phyloP scores from a whole-genome alignment of 257 asterid species.

The Solanum raphanifolium region DNA sequence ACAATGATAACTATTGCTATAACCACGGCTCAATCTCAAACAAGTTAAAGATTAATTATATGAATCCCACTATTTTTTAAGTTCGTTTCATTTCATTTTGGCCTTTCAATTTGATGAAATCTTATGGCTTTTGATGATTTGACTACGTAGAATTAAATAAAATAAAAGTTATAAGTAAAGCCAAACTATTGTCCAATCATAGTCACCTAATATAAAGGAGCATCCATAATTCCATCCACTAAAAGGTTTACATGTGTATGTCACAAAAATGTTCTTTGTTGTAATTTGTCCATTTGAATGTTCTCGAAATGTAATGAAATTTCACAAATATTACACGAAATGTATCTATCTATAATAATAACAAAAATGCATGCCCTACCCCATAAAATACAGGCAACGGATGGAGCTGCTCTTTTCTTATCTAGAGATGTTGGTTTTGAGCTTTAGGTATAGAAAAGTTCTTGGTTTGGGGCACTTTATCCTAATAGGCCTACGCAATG shows the following conservation, averaged over 20 bases:
- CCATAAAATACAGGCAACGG: fast-evolving
- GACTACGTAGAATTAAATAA: background rate
- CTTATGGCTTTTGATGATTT: background rate
- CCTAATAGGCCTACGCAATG: fast-evolving
- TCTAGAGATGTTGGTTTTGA: background rate
- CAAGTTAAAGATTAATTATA: background rate
- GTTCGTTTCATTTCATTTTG: background rate
- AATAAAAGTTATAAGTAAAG: background rate
- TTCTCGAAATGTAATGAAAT: background rate
- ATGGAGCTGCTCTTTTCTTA: background rate
- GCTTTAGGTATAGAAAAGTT: fast-evolving
- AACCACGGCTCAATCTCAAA: background rate
- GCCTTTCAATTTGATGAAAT: background rate
- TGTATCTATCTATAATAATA: background rate
- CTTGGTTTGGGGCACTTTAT: fast-evolving
- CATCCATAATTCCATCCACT: background rate
- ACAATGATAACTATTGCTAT: background rate
- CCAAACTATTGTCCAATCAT: background rate
- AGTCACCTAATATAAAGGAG: background rate
- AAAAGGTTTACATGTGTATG: background rate
- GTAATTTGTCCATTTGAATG: background rate
- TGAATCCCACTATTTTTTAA: background rate
- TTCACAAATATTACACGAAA: background rate
- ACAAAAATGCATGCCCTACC: background rate
- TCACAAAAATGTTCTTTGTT: background rate